Percentiles rank a stretch among this genome's conserved stretches.
Evolutionary conservation across 257 asterid genomes (phyloP).

Genomic region (Voacanga thouarsii): DNA sequence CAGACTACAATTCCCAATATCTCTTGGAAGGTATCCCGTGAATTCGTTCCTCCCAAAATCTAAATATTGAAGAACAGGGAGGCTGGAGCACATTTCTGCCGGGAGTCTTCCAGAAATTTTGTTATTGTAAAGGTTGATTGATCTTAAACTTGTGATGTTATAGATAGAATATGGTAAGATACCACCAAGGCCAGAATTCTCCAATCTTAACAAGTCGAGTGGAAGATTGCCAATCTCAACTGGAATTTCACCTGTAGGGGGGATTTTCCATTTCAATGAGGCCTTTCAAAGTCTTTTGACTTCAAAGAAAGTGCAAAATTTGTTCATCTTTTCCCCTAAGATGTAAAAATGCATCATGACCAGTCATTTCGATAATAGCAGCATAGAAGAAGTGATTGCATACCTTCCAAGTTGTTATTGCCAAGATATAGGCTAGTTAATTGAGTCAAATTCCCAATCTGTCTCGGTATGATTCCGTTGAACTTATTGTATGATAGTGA

Average conservation of each 20-base stretch:
- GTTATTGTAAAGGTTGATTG: conserved; percentile 19
- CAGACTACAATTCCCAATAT: conserved; percentile 29
- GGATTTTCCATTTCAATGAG: conserved; percentile 1
- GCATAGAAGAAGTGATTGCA: background rate
- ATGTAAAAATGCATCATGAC: no score
- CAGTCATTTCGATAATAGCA: no score
- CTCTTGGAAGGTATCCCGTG: conserved; percentile 20
- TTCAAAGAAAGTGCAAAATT: no score
- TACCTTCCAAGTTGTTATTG: conserved; percentile 34
- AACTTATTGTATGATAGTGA: conserved; percentile 29
- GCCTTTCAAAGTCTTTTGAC: background rate
- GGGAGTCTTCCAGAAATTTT: conserved; percentile 27
- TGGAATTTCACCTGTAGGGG: conserved; percentile 23
- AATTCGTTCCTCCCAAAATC: conserved; percentile 21
- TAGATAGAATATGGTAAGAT: conserved; percentile 20
- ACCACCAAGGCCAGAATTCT: conserved; percentile 26
- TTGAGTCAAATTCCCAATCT: conserved; percentile 30
- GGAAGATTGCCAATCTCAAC: conserved; percentile 23
- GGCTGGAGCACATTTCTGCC: conserved; percentile 17
- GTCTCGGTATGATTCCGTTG: conserved; percentile 33
- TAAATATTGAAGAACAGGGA: conserved; percentile 15
- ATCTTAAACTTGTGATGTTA: conserved; percentile 22
- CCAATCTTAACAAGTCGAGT: conserved; percentile 13
- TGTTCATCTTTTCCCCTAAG: no score
- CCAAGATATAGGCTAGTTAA: conserved; percentile 29